A percentile compares a stretch with the other conserved stretches of the same genome.
phyloP scores from a whole-genome alignment of 257 asterid genomes.

The Solanum bulbocastanum region DNA sequence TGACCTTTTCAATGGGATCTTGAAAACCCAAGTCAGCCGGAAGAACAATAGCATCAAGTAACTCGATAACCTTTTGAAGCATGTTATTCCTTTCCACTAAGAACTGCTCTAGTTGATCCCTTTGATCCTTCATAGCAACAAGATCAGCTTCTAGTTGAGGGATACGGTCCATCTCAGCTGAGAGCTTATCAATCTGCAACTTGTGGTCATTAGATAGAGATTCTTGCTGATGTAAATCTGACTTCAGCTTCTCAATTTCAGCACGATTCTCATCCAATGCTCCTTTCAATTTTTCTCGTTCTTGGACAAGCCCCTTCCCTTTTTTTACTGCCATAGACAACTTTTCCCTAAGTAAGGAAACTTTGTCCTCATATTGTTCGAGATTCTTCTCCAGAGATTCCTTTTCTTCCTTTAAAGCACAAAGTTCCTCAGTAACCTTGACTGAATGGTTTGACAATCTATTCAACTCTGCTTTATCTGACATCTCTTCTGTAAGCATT shows the following conservation, averaged over 20 bases:
- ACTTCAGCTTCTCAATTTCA: conserved; percentile 61
- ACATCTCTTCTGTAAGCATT: conserved; percentile 51
- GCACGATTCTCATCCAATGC: conserved; percentile 47
- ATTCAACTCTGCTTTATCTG: conserved; percentile 29
- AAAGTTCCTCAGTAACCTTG: conserved; percentile 35
- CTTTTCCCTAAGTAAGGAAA: conserved; percentile 66
- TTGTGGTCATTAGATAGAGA: conserved; percentile 36
- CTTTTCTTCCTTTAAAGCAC: conserved; percentile 44
- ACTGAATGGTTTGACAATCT: conserved; percentile 42
- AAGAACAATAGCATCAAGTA: conserved; percentile 48
- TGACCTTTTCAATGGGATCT: conserved; percentile 65
- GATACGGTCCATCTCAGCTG: conserved; percentile 45
- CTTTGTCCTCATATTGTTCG: conserved; percentile 71
- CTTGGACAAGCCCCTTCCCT: conserved; percentile 94
- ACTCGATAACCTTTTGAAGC: conserved; percentile 55
- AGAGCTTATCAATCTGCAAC: conserved; percentile 45
- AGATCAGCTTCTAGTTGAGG: conserved; percentile 52
- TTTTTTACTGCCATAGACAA: conserved; percentile 90
- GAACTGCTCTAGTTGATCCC: conserved; percentile 55
- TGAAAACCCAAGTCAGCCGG: conserved; percentile 41
- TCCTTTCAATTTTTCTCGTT: conserved; percentile 72
- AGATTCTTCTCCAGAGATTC: conserved; percentile 45
- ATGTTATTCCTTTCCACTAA: conserved; percentile 61
- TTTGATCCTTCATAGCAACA: conserved; percentile 36
- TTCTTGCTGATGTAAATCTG: conserved; percentile 43